These are phyloP conservation scores for Achaetomiella virescens DNA, from an alignment of 495 filamentous ascomycete species.

Conservation along the genomic window DNA sequence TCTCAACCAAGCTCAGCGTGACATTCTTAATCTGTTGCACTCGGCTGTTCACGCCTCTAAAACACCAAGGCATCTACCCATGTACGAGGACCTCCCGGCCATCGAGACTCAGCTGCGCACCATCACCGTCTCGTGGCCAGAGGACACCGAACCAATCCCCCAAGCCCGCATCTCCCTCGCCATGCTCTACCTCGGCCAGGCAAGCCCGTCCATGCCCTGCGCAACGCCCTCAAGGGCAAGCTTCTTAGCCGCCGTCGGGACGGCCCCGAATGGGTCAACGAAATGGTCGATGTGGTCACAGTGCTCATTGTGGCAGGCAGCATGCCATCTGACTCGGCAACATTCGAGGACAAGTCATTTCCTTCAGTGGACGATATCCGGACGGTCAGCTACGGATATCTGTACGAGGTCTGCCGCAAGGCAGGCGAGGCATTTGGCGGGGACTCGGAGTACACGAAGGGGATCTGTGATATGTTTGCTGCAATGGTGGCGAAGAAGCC, in stretches of 20 bases:
- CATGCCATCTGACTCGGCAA: not conserved
- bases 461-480: conserved; percentile 6
- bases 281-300: conserved; percentile 15
- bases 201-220: conserved; percentile 14
- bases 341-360: conserved; percentile 7
- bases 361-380: conserved; percentile 9
- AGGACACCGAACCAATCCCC: conserved; percentile 22
- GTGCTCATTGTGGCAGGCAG: conserved; percentile 6
- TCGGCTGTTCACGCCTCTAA: conserved; percentile 7
- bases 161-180: conserved; percentile 13
- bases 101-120: conserved; percentile 14
- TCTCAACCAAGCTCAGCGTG: conserved; percentile 7
- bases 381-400: conserved; percentile 17
- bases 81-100: conserved; percentile 9
- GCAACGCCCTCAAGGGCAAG: conserved; percentile 16
- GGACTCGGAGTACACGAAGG: conserved; percentile 11
- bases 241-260: conserved; percentile 4
- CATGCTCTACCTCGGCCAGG: conserved; percentile 10
- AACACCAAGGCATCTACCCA: conserved; percentile 15
- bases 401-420: conserved; percentile 11
- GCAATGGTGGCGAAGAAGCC: not conserved
- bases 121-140: conserved; percentile 15
- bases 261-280: conserved; percentile 18
- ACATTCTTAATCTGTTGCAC: conserved; percentile 11
- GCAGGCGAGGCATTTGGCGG: conserved; percentile 14